phyloP scores from a whole-genome alignment of 331 rosid genomes.

The Pyrus hybrid region DNA sequence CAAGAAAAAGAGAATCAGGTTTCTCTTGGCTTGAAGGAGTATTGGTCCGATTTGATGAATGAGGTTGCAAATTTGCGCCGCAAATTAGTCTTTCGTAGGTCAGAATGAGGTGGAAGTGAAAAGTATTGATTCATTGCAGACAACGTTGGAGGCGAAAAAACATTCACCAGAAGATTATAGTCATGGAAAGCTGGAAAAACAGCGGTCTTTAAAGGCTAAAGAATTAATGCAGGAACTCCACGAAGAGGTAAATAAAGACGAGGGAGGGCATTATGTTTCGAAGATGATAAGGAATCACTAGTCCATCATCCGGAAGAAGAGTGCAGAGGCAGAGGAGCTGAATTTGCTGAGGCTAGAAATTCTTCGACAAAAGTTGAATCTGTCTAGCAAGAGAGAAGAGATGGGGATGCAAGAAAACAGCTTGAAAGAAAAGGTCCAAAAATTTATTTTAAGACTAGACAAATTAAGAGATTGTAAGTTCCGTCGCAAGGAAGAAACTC shows the following conservation, averaged over 20 bases:
- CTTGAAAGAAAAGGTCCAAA: conserved; percentile 32
- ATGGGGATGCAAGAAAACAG: neutral
- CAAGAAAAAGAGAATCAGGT: conserved; percentile 36
- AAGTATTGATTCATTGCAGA: conserved; percentile 22
- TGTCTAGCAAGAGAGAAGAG: conserved; percentile 26
- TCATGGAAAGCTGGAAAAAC: neutral
- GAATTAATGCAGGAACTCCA: conserved; percentile 3
- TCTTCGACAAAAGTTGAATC: conserved; percentile 23
- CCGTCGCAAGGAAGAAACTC: conserved; percentile 8
- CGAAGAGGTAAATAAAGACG: conserved; percentile 28
- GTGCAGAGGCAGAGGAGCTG: conserved; percentile 43
- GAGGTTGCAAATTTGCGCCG: conserved; percentile 34
- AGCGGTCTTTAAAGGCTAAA: neutral
- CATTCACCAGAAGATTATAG: conserved; percentile 18
- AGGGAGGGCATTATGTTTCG: conserved; percentile 35
- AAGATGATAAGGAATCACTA: conserved; percentile 66
- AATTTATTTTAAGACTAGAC: conserved; percentile 32
- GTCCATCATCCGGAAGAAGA: conserved; percentile 47
- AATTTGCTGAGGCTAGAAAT: conserved; percentile 27
- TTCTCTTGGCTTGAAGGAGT: conserved; percentile 19
- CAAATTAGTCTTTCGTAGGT: conserved; percentile 30
- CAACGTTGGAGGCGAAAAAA: conserved; percentile 12
- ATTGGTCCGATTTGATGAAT: conserved; percentile 46
- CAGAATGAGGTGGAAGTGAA: conserved; percentile 21
- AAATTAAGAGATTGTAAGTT: conserved; percentile 12